A percentile compares a stretch with the other conserved stretches of the same genome.
These are phyloP conservation scores for Saksenaea vasiformis DNA, from an alignment of 371 early-diverging fungal species.

Conservation along the genomic window DNA sequence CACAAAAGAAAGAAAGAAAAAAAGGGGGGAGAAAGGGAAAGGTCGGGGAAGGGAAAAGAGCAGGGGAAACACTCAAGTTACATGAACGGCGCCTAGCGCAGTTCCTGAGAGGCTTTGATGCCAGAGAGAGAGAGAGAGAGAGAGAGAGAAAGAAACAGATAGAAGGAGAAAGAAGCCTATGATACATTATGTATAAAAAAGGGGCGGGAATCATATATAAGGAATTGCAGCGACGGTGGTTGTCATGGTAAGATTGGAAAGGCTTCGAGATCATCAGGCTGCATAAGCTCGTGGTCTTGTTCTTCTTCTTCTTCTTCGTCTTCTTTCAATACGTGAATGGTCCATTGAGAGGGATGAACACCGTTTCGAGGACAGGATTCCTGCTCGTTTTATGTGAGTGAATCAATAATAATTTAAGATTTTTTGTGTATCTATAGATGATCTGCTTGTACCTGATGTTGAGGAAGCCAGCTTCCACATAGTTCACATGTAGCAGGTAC, in stretches of 20 bases:
- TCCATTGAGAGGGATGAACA: slow-evolving; percentile 35
- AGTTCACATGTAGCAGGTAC: slow-evolving; percentile 40
- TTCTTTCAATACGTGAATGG: not conserved
- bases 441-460: slow-evolving; percentile 24
- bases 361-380: slow-evolving; percentile 29
- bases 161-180: slow-evolving; percentile 15
- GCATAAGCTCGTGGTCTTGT: not conserved
- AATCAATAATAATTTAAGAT: not conserved
- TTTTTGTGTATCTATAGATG: not conserved
- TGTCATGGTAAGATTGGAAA: slow-evolving; percentile 1
- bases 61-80: not conserved
- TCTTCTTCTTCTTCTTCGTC: slow-evolving; percentile 2
- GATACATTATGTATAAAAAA: slow-evolving; percentile 1
- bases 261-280: not conserved
- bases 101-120: slow-evolving; percentile 1
- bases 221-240: not conserved
- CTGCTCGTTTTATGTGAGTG: slow-evolving; percentile 5
- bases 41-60: not conserved
- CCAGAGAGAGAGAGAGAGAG: not conserved
- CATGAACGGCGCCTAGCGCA: not conserved
- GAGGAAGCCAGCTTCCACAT: slow-evolving; percentile 38
- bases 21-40: not conserved
- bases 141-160: slow-evolving; percentile 1
- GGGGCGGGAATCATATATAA: slow-evolving; percentile 3
- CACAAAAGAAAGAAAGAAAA: not conserved